These are phyloP conservation scores for Bimuria novae-zelandiae DNA, from an alignment of 2,329 filamentous ascomycete genomes.

Conservation along the genomic window DNA sequence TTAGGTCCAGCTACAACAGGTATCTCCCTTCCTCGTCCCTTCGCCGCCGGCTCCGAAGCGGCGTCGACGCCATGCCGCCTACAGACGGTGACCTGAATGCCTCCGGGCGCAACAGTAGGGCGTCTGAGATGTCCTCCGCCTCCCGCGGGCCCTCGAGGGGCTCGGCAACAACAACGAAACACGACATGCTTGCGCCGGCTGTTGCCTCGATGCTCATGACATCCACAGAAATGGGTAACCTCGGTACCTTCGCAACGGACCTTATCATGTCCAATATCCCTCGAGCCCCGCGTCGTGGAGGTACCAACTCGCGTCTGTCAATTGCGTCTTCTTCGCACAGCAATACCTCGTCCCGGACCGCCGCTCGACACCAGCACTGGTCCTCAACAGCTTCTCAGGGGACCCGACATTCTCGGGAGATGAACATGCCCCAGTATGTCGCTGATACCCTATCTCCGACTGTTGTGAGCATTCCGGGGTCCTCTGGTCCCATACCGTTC, in stretches of 20 bases:
- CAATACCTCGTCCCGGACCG: slow-evolving; percentile 48
- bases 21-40: background rate
- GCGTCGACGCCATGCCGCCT: slow-evolving; percentile 50
- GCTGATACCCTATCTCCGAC: slow-evolving; percentile 45
- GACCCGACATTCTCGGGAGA: slow-evolving; percentile 49
- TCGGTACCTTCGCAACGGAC: slow-evolving; percentile 47
- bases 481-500: slow-evolving; percentile 33
- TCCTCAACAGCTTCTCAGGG: slow-evolving; percentile 46
- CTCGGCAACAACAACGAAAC: slow-evolving; percentile 28
- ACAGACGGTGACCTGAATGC: slow-evolving; percentile 50
- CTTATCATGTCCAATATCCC: slow-evolving; percentile 45
- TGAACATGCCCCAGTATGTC: slow-evolving; percentile 48
- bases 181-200: slow-evolving; percentile 44
- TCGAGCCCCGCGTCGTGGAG: slow-evolving; percentile 38
- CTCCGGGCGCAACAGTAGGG: slow-evolving; percentile 54
- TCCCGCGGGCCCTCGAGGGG: slow-evolving; percentile 41
- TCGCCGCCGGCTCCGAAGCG: background rate
- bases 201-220: slow-evolving; percentile 57
- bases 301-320: slow-evolving; percentile 45
- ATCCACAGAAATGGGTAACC: slow-evolving; percentile 54
- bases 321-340: slow-evolving; percentile 46
- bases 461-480: slow-evolving; percentile 35
- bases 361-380: slow-evolving; percentile 38
- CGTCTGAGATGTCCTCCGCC: slow-evolving; percentile 50
- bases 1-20: slow-evolving; percentile 2